phyloP scores from a whole-genome alignment of 495 filamentous ascomycete genomes.

The Trichoderma reesei region DNA sequence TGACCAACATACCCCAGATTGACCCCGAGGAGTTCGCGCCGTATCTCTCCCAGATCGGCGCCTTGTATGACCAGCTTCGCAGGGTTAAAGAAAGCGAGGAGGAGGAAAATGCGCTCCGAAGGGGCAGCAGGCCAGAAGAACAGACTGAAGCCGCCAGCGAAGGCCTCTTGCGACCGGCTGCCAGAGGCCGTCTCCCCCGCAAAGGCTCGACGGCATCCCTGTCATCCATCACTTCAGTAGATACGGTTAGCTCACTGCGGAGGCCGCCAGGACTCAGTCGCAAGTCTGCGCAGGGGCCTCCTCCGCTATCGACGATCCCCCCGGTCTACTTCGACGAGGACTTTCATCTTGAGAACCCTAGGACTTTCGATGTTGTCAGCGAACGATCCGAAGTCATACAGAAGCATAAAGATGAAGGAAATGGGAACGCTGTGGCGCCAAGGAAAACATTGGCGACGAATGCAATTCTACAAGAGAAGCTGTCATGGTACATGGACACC shows the following conservation, averaged over 20 bases:
- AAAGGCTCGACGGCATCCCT: conserved; percentile 39
- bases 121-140: conserved; percentile 40
- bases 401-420: conserved; percentile 44
- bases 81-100: conserved; percentile 63
- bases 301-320: conserved; percentile 87
- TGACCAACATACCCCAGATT: conserved; percentile 81
- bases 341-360: conserved; percentile 91
- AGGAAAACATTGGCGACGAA: conserved; percentile 91
- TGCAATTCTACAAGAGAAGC: conserved; percentile 96
- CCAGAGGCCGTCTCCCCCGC: conserved; percentile 28
- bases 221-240: conserved; percentile 40
- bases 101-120: conserved; percentile 36
- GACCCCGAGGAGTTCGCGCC: conserved; percentile 69
- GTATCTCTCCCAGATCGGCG: conserved; percentile 74
- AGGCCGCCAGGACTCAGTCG: conserved; percentile 42
- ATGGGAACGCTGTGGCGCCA: conserved; percentile 53
- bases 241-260: conserved; percentile 34
- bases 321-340: conserved; percentile 88
- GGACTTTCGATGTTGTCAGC: conserved; percentile 93
- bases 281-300: conserved; percentile 51
- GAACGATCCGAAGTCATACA: conserved; percentile 88
- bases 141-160: conserved; percentile 37
- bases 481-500: conserved; percentile 99
- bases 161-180: conserved; percentile 33
- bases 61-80: conserved; percentile 72